phyloP scores from a whole-genome alignment of 1,139 yeast genomes.

The Arxiozyma slooffiae region DNA sequence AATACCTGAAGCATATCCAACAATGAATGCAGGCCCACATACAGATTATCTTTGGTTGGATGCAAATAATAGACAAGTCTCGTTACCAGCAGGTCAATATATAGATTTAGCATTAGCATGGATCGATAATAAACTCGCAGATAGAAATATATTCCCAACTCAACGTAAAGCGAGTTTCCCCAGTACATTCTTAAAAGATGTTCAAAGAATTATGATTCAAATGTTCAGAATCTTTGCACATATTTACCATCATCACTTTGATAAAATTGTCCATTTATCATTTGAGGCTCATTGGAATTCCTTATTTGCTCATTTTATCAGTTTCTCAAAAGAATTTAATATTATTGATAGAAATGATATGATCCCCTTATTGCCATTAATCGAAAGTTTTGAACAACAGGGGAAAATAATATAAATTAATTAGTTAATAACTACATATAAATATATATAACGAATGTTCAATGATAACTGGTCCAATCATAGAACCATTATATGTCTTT shows the following conservation, averaged over 20 bases:
- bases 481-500: neutral
- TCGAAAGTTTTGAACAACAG: conserved; percentile 71
- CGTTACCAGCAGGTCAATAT: conserved; percentile 86
- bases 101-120: conserved; percentile 86
- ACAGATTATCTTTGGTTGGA: conserved; percentile 90
- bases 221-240: conserved; percentile 97
- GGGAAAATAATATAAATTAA: conserved; percentile 60
- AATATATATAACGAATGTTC: neutral
- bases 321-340: conserved; percentile 75
- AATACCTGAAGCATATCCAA: conserved; percentile 79
- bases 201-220: conserved; percentile 79
- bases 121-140: conserved; percentile 81
- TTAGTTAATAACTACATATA: too few relatives aligned
- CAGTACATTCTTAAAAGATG: conserved; percentile 68
- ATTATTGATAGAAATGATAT: conserved; percentile 70
- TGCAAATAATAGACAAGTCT: conserved; percentile 61
- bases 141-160: conserved; percentile 85
- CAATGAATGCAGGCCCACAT: conserved; percentile 93
- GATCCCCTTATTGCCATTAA: conserved; percentile 66
- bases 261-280: conserved; percentile 77
- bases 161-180: conserved; percentile 92
- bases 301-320: conserved; percentile 88
- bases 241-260: conserved; percentile 89
- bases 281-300: conserved; percentile 98
- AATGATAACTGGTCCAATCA: neutral